Base-by-base conservation (phyloP, 2,329 filamentous ascomycete species). In the Ophiobolus disseminans region DNA sequence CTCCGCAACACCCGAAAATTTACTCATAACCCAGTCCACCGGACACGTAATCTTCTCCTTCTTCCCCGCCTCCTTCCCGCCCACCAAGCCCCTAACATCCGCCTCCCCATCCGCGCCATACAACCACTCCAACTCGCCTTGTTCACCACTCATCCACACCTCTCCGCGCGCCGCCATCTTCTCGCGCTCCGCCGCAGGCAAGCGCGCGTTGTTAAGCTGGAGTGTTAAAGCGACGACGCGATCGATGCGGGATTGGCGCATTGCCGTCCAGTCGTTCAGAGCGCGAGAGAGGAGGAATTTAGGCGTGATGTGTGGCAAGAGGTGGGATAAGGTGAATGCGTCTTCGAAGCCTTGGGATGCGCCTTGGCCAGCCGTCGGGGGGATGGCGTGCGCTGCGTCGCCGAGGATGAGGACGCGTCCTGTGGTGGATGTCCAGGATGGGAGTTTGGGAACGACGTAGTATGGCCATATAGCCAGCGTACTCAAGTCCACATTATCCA, bases 321-420 rank as follows among this genome's bases (percentile, higher is more conserved):
- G 19, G 9, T 40, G 36, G 1, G 58, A 55, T 7, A 65, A 37
- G 5, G 50, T 58, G 13, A 73, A 72, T 1, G 70, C 73, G 48
- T 85, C 82, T 54, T 84, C 81, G 47, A 86, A 80, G 1, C 80
- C 82, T 58, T 85, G 78, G 1, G 81, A 82, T 0, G 81, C 79
- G 2, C 84, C 84, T 1, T 83, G 78, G 0, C 83, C 84, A 32
- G 84, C 80, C 30, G 83, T 80, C 0, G 85, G 85, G 0, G 83
- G 82, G 30, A 81, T 81, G 0, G 83, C 84, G 62, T 87, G 85
- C 0, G 85, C 85, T 0, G 85, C 83, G 59, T 88, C 85, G 11
- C 85, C 85, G 0, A 84, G 66, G 2, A 87, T 74, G 0, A 75
- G 67, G 9, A 78, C 72, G 28, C 72, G 70, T 2, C 72, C 73